A percentile compares a stretch with the other conserved stretches of the same genome.
Conservation (phyloP, 2,329 filamentous ascomycete genomes). For the Apiospora saccharicola region DNA sequence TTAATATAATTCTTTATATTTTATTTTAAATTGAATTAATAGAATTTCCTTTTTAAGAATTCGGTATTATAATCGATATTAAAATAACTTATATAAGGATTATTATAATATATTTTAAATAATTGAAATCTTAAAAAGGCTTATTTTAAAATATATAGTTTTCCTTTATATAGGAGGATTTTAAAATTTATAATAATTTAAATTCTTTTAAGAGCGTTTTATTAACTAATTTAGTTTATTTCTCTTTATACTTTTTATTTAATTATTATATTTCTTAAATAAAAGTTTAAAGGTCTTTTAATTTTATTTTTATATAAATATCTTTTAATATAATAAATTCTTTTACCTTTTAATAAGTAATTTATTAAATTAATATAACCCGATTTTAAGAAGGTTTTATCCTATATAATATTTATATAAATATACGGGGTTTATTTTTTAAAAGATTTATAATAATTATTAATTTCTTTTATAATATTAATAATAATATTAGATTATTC, state of each 20-base stretch:
- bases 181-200: neutral
- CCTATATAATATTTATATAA: no score
- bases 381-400: no score
- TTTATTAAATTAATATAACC: neutral
- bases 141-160: conserved; percentile 2
- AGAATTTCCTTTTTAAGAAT: no score
- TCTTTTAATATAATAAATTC: neutral
- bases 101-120: no score
- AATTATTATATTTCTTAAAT: neutral
- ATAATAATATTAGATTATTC: conserved; percentile 1
- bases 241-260: neutral
- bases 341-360: no score
- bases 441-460: neutral
- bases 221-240: neutral
- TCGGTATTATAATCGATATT: no score
- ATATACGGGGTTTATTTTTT: no score
- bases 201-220: neutral
- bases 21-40: no score
- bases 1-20: no score
- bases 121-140: no score
- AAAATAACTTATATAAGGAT: no score
- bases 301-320: neutral
- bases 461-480: neutral
- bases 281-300: neutral
- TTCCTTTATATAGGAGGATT: no score